phyloP scores from a whole-genome alignment of 495 filamentous ascomycete species.

The Trichoderma reesei region DNA sequence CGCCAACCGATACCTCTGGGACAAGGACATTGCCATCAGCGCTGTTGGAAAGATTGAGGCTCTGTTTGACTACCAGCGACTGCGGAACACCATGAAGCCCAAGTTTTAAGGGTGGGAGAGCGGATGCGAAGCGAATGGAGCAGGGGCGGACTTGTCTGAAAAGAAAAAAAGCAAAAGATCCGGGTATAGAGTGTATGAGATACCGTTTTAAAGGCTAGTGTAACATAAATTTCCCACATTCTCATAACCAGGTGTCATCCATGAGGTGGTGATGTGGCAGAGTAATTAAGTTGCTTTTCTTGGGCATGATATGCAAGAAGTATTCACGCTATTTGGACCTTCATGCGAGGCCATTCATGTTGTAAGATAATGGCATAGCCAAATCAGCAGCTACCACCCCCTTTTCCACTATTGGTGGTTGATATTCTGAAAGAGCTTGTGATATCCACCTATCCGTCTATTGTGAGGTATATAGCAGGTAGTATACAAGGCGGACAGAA shows the following conservation, averaged over 20 bases:
- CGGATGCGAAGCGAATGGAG: neutral
- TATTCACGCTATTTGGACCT: neutral
- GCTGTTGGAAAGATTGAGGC: constrained; percentile 91
- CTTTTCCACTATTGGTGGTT: too few species aligned
- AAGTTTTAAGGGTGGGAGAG: constrained; percentile 10
- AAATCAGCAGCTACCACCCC: too few species aligned
- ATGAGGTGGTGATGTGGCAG: neutral
- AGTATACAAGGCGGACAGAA: neutral
- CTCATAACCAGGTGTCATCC: constrained; percentile 1
- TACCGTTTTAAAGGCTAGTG: constrained; percentile 12
- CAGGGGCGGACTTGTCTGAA: neutral
- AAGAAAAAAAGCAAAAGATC: constrained; percentile 6
- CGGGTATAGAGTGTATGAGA: constrained; percentile 14
- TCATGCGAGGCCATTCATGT: neutral
- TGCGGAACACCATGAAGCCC: constrained; percentile 71
- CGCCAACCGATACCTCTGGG: constrained; percentile 84
- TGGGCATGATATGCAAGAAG: neutral
- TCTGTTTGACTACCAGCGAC: constrained; percentile 77
- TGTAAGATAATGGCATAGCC: too few species aligned
- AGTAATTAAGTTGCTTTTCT: neutral
- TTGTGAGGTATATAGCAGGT: neutral
- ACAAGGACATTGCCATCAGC: constrained; percentile 88
- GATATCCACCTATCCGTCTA: too few species aligned
- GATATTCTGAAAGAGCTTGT: too few species aligned
- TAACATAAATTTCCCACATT: constrained; percentile 11